phyloP scores from a whole-genome alignment of 2,329 filamentous ascomycete species.

The Aspergillus texensis region DNA sequence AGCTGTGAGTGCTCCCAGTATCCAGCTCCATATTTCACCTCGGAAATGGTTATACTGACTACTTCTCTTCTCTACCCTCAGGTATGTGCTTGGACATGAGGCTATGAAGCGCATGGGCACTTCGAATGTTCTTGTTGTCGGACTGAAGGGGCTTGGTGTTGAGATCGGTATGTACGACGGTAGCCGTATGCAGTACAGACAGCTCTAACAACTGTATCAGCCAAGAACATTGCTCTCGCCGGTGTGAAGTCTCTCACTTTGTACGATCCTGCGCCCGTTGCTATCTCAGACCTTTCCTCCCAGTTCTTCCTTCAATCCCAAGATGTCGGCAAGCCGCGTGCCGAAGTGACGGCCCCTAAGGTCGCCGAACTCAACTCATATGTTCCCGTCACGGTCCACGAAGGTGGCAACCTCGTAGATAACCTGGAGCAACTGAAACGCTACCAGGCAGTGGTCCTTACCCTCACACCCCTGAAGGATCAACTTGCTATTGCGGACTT shows the following conservation, averaged over 20 bases:
- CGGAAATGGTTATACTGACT: neutral
- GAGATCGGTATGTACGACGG: slow-evolving; percentile 66
- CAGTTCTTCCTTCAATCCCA: slow-evolving; percentile 92
- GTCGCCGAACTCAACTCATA: slow-evolving; percentile 96
- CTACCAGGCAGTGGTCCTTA: slow-evolving; percentile 92
- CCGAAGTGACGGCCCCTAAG: slow-evolving; percentile 80
- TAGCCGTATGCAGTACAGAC: neutral
- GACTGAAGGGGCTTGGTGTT: slow-evolving; percentile 90
- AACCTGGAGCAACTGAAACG: slow-evolving; percentile 82
- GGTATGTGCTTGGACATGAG: slow-evolving; percentile 72
- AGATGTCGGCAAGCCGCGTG: slow-evolving; percentile 91
- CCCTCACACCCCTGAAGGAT: slow-evolving; percentile 75
- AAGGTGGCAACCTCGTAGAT: slow-evolving; percentile 65
- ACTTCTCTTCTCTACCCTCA: slow-evolving; percentile 19
- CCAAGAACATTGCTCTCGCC: slow-evolving; percentile 97
- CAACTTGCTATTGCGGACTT: slow-evolving; percentile 88
- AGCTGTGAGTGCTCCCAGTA: slow-evolving; percentile 50
- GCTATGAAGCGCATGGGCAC: slow-evolving; percentile 99
- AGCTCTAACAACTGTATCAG: slow-evolving; percentile 42
- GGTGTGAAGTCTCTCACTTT: slow-evolving; percentile 97
- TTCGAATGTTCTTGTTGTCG: slow-evolving; percentile 90
- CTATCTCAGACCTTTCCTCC: slow-evolving; percentile 86
- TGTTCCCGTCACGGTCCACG: slow-evolving; percentile 81
- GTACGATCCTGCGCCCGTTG: slow-evolving; percentile 82
- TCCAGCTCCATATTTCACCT: neutral